These are phyloP conservation scores for Plasmodium coatneyi DNA, from an alignment of 169 alveolate species.

Conservation along the genomic window DNA sequence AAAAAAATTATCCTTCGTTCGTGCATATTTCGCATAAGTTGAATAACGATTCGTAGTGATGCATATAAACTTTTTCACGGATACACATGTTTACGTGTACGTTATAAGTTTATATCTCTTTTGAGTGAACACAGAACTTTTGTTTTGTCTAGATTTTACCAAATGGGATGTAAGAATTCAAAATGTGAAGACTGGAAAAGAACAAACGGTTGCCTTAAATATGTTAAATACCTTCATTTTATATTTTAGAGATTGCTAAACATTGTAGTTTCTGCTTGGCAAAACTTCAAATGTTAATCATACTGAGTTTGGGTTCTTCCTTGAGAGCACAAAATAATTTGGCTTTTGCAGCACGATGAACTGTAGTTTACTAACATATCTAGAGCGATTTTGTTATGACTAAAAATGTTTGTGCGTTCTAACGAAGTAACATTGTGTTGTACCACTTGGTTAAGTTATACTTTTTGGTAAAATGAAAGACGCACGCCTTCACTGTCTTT, in stretches of 20 bases:
- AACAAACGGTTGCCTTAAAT: not conserved
- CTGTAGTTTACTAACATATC: not conserved
- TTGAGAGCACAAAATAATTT: not conserved
- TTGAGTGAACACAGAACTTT: not conserved
- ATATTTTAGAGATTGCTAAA: not conserved
- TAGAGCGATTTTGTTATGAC: not conserved
- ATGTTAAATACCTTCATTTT: not conserved
- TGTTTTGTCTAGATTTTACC: not conserved
- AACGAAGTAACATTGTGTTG: constrained; percentile 1
- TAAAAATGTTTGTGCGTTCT: not conserved
- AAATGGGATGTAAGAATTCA: not conserved
- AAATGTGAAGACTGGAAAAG: not conserved
- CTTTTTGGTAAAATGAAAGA: not conserved
- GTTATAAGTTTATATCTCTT: not conserved
- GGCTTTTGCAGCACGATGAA: not conserved
- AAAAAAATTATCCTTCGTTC: not conserved
- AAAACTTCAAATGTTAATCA: not conserved
- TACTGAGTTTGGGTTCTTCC: not conserved
- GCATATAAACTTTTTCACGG: not conserved
- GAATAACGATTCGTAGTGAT: not conserved
- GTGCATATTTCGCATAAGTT: not conserved
- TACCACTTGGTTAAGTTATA: not conserved
- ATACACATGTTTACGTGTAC: not conserved
- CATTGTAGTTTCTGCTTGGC: not conserved
- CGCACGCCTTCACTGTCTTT: not conserved